phyloP scores from a whole-genome alignment of 805 yeast genomes.

The Metschnikowia proteae region DNA sequence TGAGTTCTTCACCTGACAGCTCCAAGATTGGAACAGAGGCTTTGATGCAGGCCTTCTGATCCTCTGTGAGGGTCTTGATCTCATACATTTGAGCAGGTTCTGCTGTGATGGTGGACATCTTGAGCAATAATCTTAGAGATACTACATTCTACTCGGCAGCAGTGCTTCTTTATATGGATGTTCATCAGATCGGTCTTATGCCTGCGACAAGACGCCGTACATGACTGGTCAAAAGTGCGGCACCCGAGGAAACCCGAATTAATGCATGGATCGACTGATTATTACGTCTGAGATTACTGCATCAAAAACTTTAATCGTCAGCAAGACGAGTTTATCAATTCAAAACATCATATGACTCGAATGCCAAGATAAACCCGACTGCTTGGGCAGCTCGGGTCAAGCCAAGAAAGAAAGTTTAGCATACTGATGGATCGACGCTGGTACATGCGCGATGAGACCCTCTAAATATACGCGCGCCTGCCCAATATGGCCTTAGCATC shows the following conservation, averaged over 20 bases:
- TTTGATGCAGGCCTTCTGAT: slow-evolving; percentile 34
- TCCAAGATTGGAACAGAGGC: slow-evolving; percentile 56
- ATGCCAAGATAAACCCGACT: not conserved
- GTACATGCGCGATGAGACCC: not conserved
- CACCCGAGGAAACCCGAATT: not conserved
- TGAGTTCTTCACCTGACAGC: slow-evolving; percentile 50
- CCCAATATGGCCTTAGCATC: not conserved
- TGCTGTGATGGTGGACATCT: not conserved
- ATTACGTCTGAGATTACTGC: not conserved
- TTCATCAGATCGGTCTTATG: not conserved
- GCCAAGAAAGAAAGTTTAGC: no score
- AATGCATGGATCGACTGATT: slow-evolving; percentile 1
- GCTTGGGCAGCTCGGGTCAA: no score
- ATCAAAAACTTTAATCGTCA: not conserved
- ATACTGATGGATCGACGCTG: not conserved
- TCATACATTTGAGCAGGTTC: slow-evolving; percentile 19
- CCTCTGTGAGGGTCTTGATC: slow-evolving; percentile 26
- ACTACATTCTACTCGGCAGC: not conserved
- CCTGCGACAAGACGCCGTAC: not conserved
- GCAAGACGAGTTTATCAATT: no score
- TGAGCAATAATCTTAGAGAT: not conserved
- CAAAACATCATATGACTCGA: not conserved
- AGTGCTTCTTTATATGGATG: not conserved
- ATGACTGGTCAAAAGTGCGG: not conserved
- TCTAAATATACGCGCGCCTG: not conserved